Evolutionary conservation across 2,329 filamentous ascomycete genomes (phyloP), one percentile per base, ranked within the genome.

Genomic region (Metarhizium rileyi): DNA sequence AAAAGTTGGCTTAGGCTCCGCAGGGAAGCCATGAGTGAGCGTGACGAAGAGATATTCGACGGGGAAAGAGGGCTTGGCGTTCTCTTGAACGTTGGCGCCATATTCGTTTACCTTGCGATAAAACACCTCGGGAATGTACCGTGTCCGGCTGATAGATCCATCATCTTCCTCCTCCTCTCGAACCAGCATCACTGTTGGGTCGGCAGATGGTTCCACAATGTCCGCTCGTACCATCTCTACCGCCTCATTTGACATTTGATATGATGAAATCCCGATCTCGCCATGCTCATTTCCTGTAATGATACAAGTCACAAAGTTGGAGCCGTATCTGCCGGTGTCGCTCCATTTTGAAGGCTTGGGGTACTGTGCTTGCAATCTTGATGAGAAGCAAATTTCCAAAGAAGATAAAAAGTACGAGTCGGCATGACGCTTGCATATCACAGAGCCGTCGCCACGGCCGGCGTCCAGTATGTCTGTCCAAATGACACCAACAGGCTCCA

Each of bases 71-170:
- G 93, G 93, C 64, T 96, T 97, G 23, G 93, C 93, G 59, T 95
- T 97, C 67, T 97, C 89, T 65, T 96, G 93, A 7, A 97, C 93
- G 58, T 91, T 95, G 55, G 86, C 88, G 30, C 90, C 90, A 63
- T 98, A 95, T 66, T 98, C 91, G 67, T 98, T 98, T 67, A 95
- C 89, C 58, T 81, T 84, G 53, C 91, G 83, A 71, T 94, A 98
- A 69, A 97, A 98, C 4, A 98, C 91, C 62, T 98, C 93, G 1
- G 93, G 93, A 22, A 98, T 95, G 63, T 98, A 98, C 59, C 90
- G 80, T 23, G 85, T 83, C 50, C 81, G 82, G 64, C 78, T 84
- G 46, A 69, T 73, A 49, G 72, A 81, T 57, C 73, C 81, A 55
- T 90, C 85, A 47, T 90, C 86, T 58, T 96, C 90, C 52, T 91